Evolutionary conservation across 768 basidiomycete species (phyloP).

Genomic region (Megacollybia marginata): DNA sequence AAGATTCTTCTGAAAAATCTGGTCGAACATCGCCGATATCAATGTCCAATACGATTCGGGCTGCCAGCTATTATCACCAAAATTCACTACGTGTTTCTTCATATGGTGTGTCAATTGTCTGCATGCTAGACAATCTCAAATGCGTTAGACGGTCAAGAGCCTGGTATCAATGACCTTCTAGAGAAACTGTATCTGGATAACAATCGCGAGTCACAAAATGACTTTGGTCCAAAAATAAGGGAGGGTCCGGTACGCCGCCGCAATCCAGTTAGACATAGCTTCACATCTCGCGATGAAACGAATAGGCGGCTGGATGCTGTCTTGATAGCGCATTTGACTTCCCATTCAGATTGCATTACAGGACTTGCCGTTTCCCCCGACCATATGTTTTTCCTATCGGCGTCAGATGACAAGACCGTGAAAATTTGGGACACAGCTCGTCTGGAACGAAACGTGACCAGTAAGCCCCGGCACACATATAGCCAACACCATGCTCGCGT

Average conservation of each 20-base stretch:
- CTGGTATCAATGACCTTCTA: slow-evolving; percentile 80
- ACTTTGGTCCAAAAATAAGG: slow-evolving; percentile 86
- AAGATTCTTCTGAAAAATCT: slow-evolving; percentile 64
- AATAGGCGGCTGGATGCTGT: slow-evolving; percentile 63
- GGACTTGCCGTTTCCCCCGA: slow-evolving; percentile 86
- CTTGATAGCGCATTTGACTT: slow-evolving; percentile 76
- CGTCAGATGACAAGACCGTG: slow-evolving; percentile 90
- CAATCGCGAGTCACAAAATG: slow-evolving; percentile 75
- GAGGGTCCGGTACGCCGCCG: slow-evolving; percentile 77
- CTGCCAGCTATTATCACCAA: slow-evolving; percentile 36
- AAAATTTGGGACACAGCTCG: slow-evolving; percentile 90
- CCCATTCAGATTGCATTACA: slow-evolving; percentile 76
- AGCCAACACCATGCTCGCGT: slow-evolving; percentile 62
- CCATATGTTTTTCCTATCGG: slow-evolving; percentile 89
- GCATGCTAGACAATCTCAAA: not conserved
- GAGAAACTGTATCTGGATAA: slow-evolving; percentile 89
- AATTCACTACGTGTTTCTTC: slow-evolving; percentile 60
- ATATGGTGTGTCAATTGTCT: slow-evolving; percentile 46
- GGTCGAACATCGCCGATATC: slow-evolving; percentile 75
- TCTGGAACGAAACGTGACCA: slow-evolving; percentile 91
- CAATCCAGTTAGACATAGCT: slow-evolving; percentile 61
- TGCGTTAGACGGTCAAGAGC: slow-evolving; percentile 75
- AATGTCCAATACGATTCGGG: slow-evolving; percentile 47
- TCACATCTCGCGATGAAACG: slow-evolving; percentile 56
- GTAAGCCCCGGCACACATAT: slow-evolving; percentile 70